These are phyloP conservation scores for Diaporthe vaccinii DNA, from an alignment of 2,329 filamentous ascomycete species.

Conservation along the genomic window DNA sequence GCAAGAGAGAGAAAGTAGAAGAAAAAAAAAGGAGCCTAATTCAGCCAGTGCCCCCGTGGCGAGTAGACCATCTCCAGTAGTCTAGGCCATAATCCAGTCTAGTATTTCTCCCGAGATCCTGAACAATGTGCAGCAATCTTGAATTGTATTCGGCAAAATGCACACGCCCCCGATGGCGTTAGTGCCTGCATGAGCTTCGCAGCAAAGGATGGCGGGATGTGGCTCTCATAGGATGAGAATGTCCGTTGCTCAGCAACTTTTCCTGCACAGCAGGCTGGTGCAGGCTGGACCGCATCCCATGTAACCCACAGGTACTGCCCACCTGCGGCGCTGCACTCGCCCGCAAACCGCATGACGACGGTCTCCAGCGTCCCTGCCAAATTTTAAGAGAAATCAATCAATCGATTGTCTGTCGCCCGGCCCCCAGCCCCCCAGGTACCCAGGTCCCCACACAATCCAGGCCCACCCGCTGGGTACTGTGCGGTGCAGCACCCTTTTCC, in stretches of 20 bases:
- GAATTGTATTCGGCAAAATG: conserved; percentile 20
- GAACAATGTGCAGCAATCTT: conserved; percentile 6
- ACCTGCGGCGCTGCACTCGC: conserved; percentile 1
- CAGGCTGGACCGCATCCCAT: conserved; percentile 2
- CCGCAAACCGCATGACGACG: conserved; percentile 20
- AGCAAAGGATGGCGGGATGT: conserved; percentile 12
- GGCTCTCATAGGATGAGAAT: conserved; percentile 24
- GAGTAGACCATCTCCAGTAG: neutral
- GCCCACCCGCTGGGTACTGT: conserved; percentile 27
- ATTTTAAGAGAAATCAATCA: conserved; percentile 30
- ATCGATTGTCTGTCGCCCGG: conserved; percentile 26
- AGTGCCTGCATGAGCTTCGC: conserved; percentile 11
- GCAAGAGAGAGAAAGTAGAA: neutral
- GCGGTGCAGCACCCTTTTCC: conserved; percentile 3
- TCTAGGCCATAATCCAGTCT: neutral
- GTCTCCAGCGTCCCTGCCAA: conserved; percentile 22
- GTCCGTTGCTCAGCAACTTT: conserved; percentile 32
- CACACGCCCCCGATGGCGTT: conserved; percentile 28
- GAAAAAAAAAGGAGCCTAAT: neutral
- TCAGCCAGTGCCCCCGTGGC: neutral
- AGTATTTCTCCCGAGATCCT: neutral
- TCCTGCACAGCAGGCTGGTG: neutral
- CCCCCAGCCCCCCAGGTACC: neutral
- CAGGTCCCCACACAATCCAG: conserved; percentile 4
- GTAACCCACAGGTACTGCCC: conserved; percentile 23